Base-by-base conservation (phyloP, 2,329 filamentous ascomycete genomes). In the Monosporascus sp. region DNA sequence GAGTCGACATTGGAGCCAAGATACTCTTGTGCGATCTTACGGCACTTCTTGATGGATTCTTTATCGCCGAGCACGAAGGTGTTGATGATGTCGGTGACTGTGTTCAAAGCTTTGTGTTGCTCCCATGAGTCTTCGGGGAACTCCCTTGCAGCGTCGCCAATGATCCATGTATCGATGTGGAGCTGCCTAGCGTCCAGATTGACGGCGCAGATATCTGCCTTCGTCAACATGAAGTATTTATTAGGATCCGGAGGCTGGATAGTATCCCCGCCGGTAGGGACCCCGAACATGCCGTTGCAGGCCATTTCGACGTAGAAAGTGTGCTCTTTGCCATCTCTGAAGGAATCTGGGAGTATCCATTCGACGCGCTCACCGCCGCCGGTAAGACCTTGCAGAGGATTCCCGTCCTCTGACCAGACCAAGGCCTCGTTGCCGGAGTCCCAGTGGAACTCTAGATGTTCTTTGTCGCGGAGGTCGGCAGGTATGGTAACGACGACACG, bases 221-320 rank as follows among this genome's bases (percentile, higher is more conserved):
- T 86, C 57, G 76, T 74, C 52, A 99, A 79, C 53, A 79, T 80
- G 69, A 88, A 99, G 68, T 88, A 89, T 63, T 81, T 88, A 75
- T 97, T 84, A n/a, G 89, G 88, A 55, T 88, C 79, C 0, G 94
- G 94, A 16, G 94, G 91, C 68, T 96, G 89, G 61, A 97, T 97
- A 35, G 80, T 84, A 69, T 95, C 90, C 26, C 90, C 91, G 20
- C 87, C 87, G 0, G 87, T 80, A 0, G 91, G 88, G 69, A 96
- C 96, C 62, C 94, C 94, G 73, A 97, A 97, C 92, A 97, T 97
- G 70, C 87, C 86, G 70, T 99, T 99, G 74, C 94, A 97, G 20
- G 94, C 94, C 89, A 97, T 96, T 74, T 99, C 94, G 59, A 99
- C 87, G 70, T 97, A 99, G 64, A 99, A 89, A 19, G 80, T 84